phyloP scores from a whole-genome alignment of 352 stramenopile species.

The Pilasporangium apinafurcum region DNA sequence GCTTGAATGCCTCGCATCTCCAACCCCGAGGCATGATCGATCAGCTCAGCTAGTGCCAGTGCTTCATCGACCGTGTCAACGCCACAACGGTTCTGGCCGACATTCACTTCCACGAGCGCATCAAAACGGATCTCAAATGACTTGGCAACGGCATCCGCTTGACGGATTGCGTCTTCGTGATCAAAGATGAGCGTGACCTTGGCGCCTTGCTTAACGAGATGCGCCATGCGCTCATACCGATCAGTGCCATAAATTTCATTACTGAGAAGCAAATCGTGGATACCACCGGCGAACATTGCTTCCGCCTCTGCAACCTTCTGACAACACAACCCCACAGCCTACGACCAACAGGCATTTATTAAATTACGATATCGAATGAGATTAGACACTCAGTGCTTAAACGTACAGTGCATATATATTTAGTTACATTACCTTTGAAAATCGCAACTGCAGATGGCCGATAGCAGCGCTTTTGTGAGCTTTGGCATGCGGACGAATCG shows the following conservation, averaged over 20 bases:
- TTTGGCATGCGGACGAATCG: slow-evolving; percentile 66
- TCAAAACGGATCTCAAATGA: slow-evolving; percentile 24
- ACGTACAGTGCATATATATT: background rate
- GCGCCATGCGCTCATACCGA: slow-evolving; percentile 49
- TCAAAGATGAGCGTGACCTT: slow-evolving; percentile 62
- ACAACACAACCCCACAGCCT: slow-evolving; percentile 49
- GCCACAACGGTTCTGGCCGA: slow-evolving; percentile 69
- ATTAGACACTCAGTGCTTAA: too few species aligned
- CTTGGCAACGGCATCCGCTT: slow-evolving; percentile 24
- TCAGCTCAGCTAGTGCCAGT: slow-evolving; percentile 26
- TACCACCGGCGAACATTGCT: slow-evolving; percentile 55
- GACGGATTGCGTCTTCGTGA: slow-evolving; percentile 24
- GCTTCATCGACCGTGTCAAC: slow-evolving; percentile 44
- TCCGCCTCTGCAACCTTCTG: slow-evolving; percentile 70
- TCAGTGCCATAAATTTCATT: slow-evolving; percentile 50
- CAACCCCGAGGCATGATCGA: slow-evolving; percentile 16
- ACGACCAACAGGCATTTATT: too few species aligned
- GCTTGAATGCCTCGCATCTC: slow-evolving; percentile 52
- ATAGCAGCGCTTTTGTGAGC: slow-evolving; percentile 61
- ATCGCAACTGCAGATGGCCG: slow-evolving; percentile 34
- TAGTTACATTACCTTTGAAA: slow-evolving; percentile 18
- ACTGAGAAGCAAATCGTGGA: slow-evolving; percentile 54
- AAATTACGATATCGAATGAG: too few species aligned
- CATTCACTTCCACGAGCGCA: slow-evolving; percentile 67
- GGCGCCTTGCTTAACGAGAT: slow-evolving; percentile 22